These are phyloP conservation scores for Blastocystis sp. DNA, from an alignment of 352 stramenopile species.

Conservation along the genomic window DNA sequence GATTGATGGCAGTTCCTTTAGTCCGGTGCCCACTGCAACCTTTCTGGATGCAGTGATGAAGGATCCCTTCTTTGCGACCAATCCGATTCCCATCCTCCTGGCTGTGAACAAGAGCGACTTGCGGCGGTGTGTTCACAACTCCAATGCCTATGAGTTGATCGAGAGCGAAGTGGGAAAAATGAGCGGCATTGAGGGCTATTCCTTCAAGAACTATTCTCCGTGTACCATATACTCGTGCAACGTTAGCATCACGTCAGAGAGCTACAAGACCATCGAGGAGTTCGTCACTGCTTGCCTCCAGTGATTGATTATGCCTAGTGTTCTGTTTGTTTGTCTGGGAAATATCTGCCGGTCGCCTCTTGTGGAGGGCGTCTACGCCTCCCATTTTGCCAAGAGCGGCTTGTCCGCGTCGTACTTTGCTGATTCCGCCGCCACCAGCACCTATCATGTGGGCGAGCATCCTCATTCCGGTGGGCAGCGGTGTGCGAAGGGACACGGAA, in stretches of 20 bases:
- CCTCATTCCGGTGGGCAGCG: constrained; percentile 47
- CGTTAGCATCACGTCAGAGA: constrained; percentile 24
- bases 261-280: neutral
- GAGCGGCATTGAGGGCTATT: neutral
- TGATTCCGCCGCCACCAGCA: constrained; percentile 57
- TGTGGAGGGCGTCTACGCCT: constrained; percentile 21
- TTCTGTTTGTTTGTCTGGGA: constrained; percentile 70
- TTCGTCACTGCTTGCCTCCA: constrained; percentile 16
- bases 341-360: constrained; percentile 69
- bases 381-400: constrained; percentile 18
- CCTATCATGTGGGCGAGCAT: constrained; percentile 52
- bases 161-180: constrained; percentile 34
- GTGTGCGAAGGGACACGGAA: constrained; percentile 58
- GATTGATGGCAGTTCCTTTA: constrained; percentile 8
- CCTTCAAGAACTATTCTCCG: constrained; percentile 42
- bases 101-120: constrained; percentile 53
- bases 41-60: constrained; percentile 43
- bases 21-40: neutral
- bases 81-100: constrained; percentile 41
- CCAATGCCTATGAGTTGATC: constrained; percentile 3
- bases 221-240: constrained; percentile 53
- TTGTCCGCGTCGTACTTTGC: neutral
- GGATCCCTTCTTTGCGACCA: neutral
- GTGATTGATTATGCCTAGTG: constrained; percentile 49
- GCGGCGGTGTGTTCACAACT: neutral